phyloP scores from a whole-genome alignment of 2,329 filamentous ascomycete genomes.

The Thelonectria rubi region DNA sequence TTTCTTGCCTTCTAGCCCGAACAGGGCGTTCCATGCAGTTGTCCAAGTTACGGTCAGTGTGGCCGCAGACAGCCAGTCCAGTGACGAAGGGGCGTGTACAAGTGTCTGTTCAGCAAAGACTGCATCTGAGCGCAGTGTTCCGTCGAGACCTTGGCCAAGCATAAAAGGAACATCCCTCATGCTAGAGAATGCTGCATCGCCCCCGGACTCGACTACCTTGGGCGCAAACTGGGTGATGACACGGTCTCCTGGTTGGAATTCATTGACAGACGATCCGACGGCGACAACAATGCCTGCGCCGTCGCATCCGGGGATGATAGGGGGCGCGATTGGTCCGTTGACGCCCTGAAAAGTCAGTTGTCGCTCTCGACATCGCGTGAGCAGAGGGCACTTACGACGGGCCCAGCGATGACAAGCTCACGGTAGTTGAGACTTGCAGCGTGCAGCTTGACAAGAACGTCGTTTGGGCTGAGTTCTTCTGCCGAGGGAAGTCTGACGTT shows the following conservation, averaged over 20 bases:
- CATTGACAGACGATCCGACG: slow-evolving; percentile 16
- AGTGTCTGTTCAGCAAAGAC: slow-evolving; percentile 61
- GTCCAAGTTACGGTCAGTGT: slow-evolving; percentile 62
- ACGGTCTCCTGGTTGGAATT: slow-evolving; percentile 3
- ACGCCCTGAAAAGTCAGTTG: not conserved
- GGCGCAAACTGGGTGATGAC: slow-evolving; percentile 7
- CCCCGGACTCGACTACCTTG: not conserved
- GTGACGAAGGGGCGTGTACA: slow-evolving; percentile 63
- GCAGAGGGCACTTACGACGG: not conserved
- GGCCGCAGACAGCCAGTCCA: slow-evolving; percentile 57
- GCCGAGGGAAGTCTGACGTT: slow-evolving; percentile 26
- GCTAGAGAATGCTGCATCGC: not conserved
- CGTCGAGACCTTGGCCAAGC: slow-evolving; percentile 41
- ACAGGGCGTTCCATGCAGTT: slow-evolving; percentile 67
- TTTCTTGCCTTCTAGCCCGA: slow-evolving; percentile 51
- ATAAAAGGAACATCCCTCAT: not conserved
- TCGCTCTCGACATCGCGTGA: not conserved
- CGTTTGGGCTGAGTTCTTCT: slow-evolving; percentile 55
- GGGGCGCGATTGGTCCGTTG: not conserved
- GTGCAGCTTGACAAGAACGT: slow-evolving; percentile 5
- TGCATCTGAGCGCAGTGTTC: slow-evolving; percentile 45
- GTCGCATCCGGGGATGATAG: slow-evolving; percentile 16
- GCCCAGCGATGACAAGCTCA: not conserved
- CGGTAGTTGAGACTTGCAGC: slow-evolving; percentile 5
- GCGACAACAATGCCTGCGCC: slow-evolving; percentile 16